A percentile compares a stretch with the other conserved stretches of the same genome.
Conservation (phyloP, 495 filamentous ascomycete species). For the Xylaria flabelliformis region DNA sequence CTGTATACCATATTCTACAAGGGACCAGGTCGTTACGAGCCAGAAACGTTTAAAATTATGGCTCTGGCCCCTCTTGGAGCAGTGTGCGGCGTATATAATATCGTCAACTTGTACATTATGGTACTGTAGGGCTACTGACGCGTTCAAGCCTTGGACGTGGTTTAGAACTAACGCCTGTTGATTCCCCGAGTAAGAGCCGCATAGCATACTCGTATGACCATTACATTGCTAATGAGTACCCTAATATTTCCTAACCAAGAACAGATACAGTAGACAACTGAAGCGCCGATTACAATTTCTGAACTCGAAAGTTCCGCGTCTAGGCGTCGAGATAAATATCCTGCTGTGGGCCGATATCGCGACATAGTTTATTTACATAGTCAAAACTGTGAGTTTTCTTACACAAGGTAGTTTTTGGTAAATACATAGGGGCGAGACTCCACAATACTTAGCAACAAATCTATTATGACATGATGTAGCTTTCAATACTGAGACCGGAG, state of each 20-base stretch:
- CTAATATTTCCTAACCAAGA: not conserved
- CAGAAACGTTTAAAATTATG: conserved; percentile 15
- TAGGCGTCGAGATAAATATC: not conserved
- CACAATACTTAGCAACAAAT: not conserved
- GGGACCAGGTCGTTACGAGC: not conserved
- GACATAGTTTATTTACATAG: conserved; percentile 1
- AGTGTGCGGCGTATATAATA: not conserved
- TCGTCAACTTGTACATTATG: conserved; percentile 5
- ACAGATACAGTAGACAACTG: not conserved
- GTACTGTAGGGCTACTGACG: conserved; percentile 2
- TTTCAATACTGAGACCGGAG: not conserved
- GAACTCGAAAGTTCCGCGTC: not conserved
- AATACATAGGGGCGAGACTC: not conserved
- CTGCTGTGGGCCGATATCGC: conserved; percentile 24
- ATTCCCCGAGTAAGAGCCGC: conserved; percentile 3
- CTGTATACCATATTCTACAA: not conserved
- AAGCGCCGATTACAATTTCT: not conserved
- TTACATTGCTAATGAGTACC: not conserved
- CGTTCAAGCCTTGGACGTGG: not conserved
- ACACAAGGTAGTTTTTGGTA: not conserved
- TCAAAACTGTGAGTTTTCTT: not conserved
- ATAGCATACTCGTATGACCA: conserved; percentile 23
- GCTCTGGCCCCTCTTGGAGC: conserved; percentile 16
- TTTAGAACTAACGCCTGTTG: not conserved
- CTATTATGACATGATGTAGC: not conserved